A percentile compares a stretch with the other conserved stretches of the same genome.
phyloP scores from a whole-genome alignment of 2,329 filamentous ascomycete genomes.

The Colletotrichum acutatum region DNA sequence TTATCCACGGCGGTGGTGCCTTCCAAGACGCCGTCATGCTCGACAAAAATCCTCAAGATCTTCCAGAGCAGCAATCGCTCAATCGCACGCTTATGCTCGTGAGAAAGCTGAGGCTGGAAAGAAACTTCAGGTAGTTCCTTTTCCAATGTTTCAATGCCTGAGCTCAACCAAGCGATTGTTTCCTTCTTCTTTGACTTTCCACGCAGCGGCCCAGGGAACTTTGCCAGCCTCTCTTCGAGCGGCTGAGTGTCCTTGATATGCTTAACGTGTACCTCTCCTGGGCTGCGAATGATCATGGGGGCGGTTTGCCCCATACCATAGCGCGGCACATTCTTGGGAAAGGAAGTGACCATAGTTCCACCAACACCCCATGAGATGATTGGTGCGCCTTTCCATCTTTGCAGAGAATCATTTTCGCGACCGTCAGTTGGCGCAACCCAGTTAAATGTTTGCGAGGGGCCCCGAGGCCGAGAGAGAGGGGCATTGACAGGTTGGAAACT shows the following conservation, averaged over 20 bases:
- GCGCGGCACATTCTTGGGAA: conserved; percentile 88
- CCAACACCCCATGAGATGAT: conserved; percentile 90
- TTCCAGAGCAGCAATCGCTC: conserved; percentile 92
- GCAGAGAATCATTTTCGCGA: conserved; percentile 78
- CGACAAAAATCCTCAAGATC: conserved; percentile 81
- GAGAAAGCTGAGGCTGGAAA: conserved; percentile 60
- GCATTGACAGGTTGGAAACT: conserved; percentile 40
- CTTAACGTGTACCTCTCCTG: conserved; percentile 84
- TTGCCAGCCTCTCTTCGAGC: conserved; percentile 76
- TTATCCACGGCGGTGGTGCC: conserved; percentile 77
- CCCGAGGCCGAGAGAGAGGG: conserved; percentile 56
- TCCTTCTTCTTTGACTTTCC: conserved; percentile 97
- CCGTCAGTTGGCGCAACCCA: conserved; percentile 73
- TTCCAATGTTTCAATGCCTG: conserved; percentile 81
- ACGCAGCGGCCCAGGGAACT: conserved; percentile 91
- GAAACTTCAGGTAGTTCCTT: conserved; percentile 61
- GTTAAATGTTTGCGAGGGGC: conserved; percentile 65
- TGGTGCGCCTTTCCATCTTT: conserved; percentile 91
- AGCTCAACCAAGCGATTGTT: conserved; percentile 80
- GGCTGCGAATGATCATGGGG: conserved; percentile 83
- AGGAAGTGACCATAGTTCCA: conserved; percentile 83
- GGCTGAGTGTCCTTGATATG: conserved; percentile 80
- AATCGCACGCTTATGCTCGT: conserved; percentile 76
- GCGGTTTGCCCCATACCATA: conserved; percentile 79
- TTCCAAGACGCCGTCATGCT: conserved; percentile 86